Conservation (phyloP, 2,329 filamentous ascomycete genomes). For the Fusarium buharicum region DNA sequence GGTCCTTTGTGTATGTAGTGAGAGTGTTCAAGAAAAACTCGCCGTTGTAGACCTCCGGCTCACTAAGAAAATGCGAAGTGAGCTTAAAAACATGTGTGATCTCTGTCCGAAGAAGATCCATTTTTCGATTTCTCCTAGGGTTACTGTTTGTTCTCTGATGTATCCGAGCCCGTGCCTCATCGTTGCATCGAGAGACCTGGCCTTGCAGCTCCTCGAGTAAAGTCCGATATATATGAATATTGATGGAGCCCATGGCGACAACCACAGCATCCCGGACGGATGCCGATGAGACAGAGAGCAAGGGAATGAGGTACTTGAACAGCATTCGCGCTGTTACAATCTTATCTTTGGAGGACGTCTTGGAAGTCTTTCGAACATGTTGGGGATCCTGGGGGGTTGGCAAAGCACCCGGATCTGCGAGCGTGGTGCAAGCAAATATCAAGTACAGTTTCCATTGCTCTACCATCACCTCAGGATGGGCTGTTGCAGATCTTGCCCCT, state of each 20-base stretch:
- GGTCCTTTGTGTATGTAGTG: constrained; percentile 87
- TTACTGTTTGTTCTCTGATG: constrained; percentile 88
- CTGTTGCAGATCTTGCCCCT: constrained; percentile 68
- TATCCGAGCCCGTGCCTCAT: constrained; percentile 86
- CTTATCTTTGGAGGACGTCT: constrained; percentile 73
- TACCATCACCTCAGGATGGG: constrained; percentile 85
- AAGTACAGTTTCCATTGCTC: constrained; percentile 99
- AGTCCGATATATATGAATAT: constrained; percentile 90
- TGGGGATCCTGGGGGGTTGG: constrained; percentile 66
- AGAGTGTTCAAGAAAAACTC: constrained; percentile 93
- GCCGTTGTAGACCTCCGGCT: constrained; percentile 81
- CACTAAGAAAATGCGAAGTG: constrained; percentile 87
- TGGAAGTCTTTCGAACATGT: constrained; percentile 85
- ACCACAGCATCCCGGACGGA: constrained; percentile 92
- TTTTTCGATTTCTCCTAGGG: constrained; percentile 81
- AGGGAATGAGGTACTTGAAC: constrained; percentile 90
- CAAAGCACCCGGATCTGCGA: constrained; percentile 81
- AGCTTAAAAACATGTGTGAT: constrained; percentile 97
- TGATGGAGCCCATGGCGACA: constrained; percentile 91
- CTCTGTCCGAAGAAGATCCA: constrained; percentile 88
- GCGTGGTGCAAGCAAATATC: constrained; percentile 94
- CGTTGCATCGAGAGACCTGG: constrained; percentile 85
- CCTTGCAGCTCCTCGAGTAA: constrained; percentile 90
- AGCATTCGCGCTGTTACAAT: constrained; percentile 88
- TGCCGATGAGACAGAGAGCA: constrained; percentile 81